phyloP scores from a whole-genome alignment of 1,139 yeast genomes.

The Protomyces lactucae-debilis region DNA sequence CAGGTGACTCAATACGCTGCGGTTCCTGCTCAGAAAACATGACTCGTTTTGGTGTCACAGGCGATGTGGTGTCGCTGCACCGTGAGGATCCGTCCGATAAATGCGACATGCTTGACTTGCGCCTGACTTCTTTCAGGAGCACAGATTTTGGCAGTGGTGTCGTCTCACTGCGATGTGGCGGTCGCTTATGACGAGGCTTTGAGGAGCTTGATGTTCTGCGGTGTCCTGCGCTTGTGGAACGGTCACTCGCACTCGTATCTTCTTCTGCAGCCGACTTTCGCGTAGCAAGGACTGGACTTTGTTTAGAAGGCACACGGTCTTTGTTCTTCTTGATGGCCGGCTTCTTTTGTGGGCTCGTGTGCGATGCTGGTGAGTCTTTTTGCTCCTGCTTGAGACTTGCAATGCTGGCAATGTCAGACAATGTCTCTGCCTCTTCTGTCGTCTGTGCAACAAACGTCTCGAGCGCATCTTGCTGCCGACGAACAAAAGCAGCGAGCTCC shows the following conservation, averaged over 20 bases:
- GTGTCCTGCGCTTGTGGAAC: neutral
- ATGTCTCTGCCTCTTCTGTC: slow-evolving; percentile 1
- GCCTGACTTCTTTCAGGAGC: slow-evolving; percentile 2
- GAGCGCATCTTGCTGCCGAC: neutral
- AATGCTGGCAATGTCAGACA: neutral
- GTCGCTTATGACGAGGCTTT: neutral
- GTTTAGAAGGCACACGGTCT: neutral
- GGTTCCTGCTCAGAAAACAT: slow-evolving; percentile 26
- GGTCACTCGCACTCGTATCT: neutral
- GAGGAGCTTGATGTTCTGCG: neutral
- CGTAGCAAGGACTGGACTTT: neutral
- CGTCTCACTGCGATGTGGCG: slow-evolving; percentile 9
- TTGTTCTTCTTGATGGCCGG: neutral
- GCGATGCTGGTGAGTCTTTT: neutral
- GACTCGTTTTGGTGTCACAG: slow-evolving; percentile 24
- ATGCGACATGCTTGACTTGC: neutral
- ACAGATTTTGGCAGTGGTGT: slow-evolving; percentile 19
- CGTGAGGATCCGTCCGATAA: neutral
- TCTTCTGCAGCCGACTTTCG: neutral
- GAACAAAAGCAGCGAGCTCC: neutral
- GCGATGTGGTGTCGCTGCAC: neutral
- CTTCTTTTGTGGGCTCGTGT: neutral
- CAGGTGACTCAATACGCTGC: slow-evolving; percentile 16
- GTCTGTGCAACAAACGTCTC: slow-evolving; percentile 1
- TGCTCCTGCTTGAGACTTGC: neutral